A percentile compares a stretch with the other conserved stretches of the same genome.
These are phyloP conservation scores for Blastobotrys apis DNA, from an alignment of 1,139 yeast species.

Conservation along the genomic window DNA sequence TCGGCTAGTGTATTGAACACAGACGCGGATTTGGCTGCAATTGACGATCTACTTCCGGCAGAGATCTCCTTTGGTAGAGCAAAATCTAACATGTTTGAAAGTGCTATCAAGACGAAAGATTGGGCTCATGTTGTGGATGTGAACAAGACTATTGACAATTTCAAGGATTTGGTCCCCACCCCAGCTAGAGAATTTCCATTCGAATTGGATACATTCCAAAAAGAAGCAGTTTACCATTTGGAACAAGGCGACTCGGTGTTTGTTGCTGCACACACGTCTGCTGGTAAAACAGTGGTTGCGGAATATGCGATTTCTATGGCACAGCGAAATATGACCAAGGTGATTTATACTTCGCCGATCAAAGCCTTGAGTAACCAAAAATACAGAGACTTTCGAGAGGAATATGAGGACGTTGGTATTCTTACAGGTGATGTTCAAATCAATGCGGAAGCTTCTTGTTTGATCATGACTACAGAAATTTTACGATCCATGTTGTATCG, in stretches of 20 bases:
- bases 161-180: conserved; percentile 80
- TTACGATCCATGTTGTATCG: conserved; percentile 90
- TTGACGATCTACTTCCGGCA: conserved; percentile 75
- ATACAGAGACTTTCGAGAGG: conserved; percentile 83
- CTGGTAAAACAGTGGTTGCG: conserved; percentile 90
- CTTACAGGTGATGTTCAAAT: conserved; percentile 98
- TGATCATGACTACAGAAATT: conserved; percentile 97
- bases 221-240: conserved; percentile 92
- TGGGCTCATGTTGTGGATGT: conserved; percentile 97
- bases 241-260: conserved; percentile 97
- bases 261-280: conserved; percentile 97
- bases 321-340: conserved; percentile 80
- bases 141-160: conserved; percentile 76
- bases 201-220: conserved; percentile 89
- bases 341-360: conserved; percentile 89
- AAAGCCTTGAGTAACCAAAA: conserved; percentile 92
- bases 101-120: conserved; percentile 43
- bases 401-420: conserved; percentile 87
- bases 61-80: conserved; percentile 49
- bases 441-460: conserved; percentile 93
- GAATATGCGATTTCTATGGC: conserved; percentile 96
- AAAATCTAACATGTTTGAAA: conserved; percentile 18
- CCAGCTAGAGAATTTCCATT: conserved; percentile 95
- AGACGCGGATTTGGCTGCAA: conserved; percentile 38
- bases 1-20: conserved; percentile 7